phyloP scores from a whole-genome alignment of 495 filamentous ascomycete species.

The Astrocystis sublimbata region DNA sequence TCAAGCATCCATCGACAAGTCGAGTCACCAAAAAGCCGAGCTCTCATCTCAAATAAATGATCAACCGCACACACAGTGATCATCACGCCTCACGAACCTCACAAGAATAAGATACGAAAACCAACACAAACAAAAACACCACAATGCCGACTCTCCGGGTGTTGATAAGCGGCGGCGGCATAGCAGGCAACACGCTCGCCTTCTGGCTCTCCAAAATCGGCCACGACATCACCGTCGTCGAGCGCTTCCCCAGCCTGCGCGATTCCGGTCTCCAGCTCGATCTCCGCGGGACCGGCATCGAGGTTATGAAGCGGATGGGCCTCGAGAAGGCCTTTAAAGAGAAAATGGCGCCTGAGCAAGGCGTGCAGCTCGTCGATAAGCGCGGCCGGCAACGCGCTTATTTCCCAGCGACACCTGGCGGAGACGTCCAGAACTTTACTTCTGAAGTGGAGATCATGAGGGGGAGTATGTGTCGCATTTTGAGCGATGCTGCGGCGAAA shows the following conservation, averaged over 20 bases:
- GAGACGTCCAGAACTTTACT: slow-evolving; percentile 46
- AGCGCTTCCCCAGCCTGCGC: slow-evolving; percentile 48
- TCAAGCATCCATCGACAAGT: not conserved
- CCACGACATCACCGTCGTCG: slow-evolving; percentile 53
- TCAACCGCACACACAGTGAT: not conserved
- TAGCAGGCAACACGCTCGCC: slow-evolving; percentile 48
- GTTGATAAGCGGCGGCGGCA: slow-evolving; percentile 50
- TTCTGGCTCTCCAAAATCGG: slow-evolving; percentile 56
- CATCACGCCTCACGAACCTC: not conserved
- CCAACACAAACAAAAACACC: not conserved
- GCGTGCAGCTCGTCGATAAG: slow-evolving; percentile 44
- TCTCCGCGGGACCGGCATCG: slow-evolving; percentile 47
- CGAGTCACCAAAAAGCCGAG: not conserved
- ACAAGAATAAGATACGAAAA: not conserved
- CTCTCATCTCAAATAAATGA: not conserved
- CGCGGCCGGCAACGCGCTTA: slow-evolving; percentile 42
- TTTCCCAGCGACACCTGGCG: slow-evolving; percentile 42
- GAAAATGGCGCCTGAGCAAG: slow-evolving; percentile 40
- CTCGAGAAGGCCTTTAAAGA: slow-evolving; percentile 48
- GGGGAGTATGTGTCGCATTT: slow-evolving; percentile 47
- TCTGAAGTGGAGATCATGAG: slow-evolving; percentile 59
- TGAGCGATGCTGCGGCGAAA: slow-evolving; percentile 45
- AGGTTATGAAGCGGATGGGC: slow-evolving; percentile 54
- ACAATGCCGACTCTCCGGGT: slow-evolving; percentile 38
- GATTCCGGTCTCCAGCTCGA: slow-evolving; percentile 54